Conservation (phyloP, 2,329 filamentous ascomycete genomes). For the Neoscytalidium dimidiatum region DNA sequence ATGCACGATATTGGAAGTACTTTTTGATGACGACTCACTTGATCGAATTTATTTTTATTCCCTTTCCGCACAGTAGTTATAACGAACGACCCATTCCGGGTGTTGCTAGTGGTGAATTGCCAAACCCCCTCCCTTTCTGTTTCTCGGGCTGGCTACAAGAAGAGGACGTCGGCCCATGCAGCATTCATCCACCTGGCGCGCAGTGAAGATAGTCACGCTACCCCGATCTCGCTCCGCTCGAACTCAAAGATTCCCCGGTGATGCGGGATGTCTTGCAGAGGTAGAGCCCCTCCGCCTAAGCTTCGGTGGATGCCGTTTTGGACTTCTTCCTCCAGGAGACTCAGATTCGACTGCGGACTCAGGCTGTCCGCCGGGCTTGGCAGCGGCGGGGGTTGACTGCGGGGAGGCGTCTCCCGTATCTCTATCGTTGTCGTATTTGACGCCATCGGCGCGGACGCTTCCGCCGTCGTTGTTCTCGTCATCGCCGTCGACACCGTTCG, state of each 20-base stretch:
- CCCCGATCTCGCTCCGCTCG: slow-evolving; percentile 3
- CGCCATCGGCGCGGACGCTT: slow-evolving; percentile 1
- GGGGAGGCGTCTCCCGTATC: slow-evolving; percentile 11
- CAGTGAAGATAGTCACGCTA: background rate
- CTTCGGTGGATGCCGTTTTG: slow-evolving; percentile 21
- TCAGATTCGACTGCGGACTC: slow-evolving; percentile 8
- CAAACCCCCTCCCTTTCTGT: too few species aligned
- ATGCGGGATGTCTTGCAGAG: slow-evolving; percentile 7
- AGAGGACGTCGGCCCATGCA: background rate
- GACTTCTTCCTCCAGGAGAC: slow-evolving; percentile 19
- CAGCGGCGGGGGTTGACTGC: background rate
- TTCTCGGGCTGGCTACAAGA: background rate
- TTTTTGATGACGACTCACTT: too few species aligned
- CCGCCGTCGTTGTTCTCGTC: background rate
- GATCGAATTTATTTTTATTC: too few species aligned
- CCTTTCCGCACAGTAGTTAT: too few species aligned
- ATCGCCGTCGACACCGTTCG: background rate
- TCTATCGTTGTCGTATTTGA: background rate
- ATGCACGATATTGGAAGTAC: too few species aligned
- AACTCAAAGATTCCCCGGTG: slow-evolving; percentile 12
- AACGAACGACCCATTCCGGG: too few species aligned
- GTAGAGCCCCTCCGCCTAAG: slow-evolving; percentile 18
- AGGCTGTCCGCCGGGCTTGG: background rate
- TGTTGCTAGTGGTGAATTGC: too few species aligned
- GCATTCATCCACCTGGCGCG: background rate